Evolutionary conservation across 2,329 filamentous ascomycete genomes (phyloP), one percentile per base, ranked within the genome.

Genomic region (Berkeleyomyces rouxiae): DNA sequence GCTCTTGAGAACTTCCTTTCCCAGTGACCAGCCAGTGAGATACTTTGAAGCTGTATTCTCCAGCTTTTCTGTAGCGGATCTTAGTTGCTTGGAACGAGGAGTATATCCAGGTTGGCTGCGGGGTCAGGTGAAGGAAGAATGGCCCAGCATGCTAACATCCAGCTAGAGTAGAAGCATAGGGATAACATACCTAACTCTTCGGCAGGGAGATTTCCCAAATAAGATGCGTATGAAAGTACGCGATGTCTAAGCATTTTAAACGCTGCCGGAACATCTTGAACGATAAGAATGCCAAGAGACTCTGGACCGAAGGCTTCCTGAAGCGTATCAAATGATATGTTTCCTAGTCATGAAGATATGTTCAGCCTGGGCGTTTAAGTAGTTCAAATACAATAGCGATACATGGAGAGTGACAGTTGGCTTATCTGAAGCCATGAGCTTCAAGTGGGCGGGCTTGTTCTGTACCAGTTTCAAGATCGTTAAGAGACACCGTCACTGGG

Each of bases 251-350:
- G 76, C n/a, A 79, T 74, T 11, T 80, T 73, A 69, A 95, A 99
- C 61, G 82, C 77, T 4, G 78, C 66, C 0, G 90, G 88, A 0
- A 97, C 82, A 70, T 90, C 88, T 71, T 87, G 90, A 58, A 99
- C 91, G n/a, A 97, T 77, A 62, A 99, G 85, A 61, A 99, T 96
- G 0, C 93, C 93, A 10, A 97, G 78, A 1, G 90, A 96, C 36
- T 88, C 83, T 1, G 91, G 90, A 0, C 93, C 93, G 71, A 99
- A 97, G 0, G 93, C 93, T 68, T 86, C 74, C 68, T 88, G 82
- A 9, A 93, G 78, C 0, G 81, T 81, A 63, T 82, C 79, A 61
- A 89, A 86, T 0, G 86, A 78, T 55, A 92, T 78, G 63, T 79
- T 80, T 23, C 83, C 86, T 88, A 66, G n/a, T 10, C 3, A 23